Percentiles rank a stretch among this genome's conserved stretches.
Conservation (phyloP, 1,284 basidiomycete species). For the Takashimella tepidaria region DNA sequence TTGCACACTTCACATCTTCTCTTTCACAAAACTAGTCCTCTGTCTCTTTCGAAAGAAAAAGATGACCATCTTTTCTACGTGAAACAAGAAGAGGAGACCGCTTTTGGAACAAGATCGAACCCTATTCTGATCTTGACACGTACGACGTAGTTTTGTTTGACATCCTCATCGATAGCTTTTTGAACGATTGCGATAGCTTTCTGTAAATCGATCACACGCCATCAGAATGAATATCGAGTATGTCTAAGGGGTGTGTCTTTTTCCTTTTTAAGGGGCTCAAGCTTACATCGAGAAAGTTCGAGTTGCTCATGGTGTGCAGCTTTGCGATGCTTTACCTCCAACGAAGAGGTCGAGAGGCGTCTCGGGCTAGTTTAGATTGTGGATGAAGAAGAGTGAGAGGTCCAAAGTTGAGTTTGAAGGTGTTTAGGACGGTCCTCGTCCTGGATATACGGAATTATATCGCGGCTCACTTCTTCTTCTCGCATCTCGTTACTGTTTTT, state of each 20-base stretch:
- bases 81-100: too few species aligned
- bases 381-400: too few species aligned
- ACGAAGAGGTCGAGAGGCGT: background rate
- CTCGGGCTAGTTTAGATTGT: background rate
- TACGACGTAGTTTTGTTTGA: constrained; percentile 77
- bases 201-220: constrained; percentile 52
- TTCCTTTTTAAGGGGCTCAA: background rate
- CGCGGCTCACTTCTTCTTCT: background rate
- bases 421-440: constrained; percentile 6
- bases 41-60: too few species aligned
- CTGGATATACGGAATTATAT: background rate
- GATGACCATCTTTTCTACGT: too few species aligned
- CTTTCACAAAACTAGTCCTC: too few species aligned
- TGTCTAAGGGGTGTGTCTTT: too few species aligned
- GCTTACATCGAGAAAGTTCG: constrained; percentile 54
- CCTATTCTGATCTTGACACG: too few species aligned
- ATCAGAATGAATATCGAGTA: too few species aligned
- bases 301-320: constrained; percentile 45
- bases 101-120: background rate
- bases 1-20: too few species aligned
- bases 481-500: too few species aligned
- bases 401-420: background rate
- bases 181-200: constrained; percentile 93
- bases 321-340: too few species aligned
- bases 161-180: constrained; percentile 90